A percentile compares a stretch with the other conserved stretches of the same genome.
Conservation (phyloP, 257 asterid species). For the Anisodus tanguticus region DNA sequence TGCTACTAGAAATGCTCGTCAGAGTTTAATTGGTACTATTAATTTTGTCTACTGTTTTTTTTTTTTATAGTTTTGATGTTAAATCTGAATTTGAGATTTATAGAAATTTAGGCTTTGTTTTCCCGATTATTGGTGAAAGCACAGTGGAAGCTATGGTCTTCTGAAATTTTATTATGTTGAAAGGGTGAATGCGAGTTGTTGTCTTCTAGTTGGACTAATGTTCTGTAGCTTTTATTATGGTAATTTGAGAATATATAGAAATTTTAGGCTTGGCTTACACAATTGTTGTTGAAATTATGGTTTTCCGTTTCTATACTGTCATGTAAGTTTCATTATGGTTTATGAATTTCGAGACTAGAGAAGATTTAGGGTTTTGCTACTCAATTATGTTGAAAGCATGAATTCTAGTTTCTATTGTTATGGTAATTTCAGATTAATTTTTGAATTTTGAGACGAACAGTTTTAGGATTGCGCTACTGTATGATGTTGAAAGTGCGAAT, state of each 20-base stretch:
- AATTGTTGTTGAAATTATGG: conserved; percentile 6
- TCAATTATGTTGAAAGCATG: conserved; percentile 1
- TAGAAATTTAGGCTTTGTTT: conserved; percentile 1
- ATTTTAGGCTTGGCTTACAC: conserved; percentile 2
- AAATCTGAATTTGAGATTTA: conserved; percentile 7
- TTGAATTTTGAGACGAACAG: background rate
- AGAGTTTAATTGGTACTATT: conserved; percentile 68
- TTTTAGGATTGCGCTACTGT: background rate
- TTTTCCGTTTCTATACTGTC: background rate
- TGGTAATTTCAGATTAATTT: background rate
- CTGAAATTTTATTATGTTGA: conserved; percentile 15
- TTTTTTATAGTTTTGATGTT: conserved; percentile 3
- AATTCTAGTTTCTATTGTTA: conserved; percentile 19
- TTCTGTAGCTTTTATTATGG: background rate
- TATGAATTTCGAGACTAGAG: background rate
- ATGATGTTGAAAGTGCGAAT: background rate
- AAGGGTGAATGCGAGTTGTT: background rate
- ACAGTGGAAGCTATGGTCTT: background rate
- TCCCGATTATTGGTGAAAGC: background rate
- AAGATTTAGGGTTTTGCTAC: background rate
- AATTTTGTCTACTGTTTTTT: background rate
- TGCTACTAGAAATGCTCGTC: conserved; percentile 41
- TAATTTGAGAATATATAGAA: background rate
- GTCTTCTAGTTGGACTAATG: background rate
- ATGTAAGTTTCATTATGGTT: background rate